Conservation (phyloP, 2,329 filamentous ascomycete species). For the Cytospora schulzeri region DNA sequence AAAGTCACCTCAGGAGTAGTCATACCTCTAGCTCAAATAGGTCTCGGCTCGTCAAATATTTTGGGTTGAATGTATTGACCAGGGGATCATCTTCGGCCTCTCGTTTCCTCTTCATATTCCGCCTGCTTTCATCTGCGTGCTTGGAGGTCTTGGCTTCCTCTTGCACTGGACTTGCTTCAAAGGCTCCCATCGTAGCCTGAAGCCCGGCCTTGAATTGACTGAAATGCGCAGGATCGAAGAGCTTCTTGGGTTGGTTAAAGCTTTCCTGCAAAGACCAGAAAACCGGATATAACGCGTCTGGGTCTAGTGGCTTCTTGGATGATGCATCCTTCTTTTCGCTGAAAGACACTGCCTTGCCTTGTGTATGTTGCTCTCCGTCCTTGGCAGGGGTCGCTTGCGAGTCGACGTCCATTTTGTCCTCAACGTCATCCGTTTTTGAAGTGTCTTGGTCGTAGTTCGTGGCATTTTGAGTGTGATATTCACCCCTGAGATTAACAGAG, state of each 20-base stretch:
- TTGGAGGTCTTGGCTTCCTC: constrained; percentile 52
- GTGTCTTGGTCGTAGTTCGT: constrained; percentile 74
- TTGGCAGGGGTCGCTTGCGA: constrained; percentile 43
- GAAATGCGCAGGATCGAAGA: constrained; percentile 75
- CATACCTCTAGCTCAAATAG: constrained; percentile 90
- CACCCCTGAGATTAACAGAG: constrained; percentile 92
- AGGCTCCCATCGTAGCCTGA: constrained; percentile 63
- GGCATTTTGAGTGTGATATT: constrained; percentile 94
- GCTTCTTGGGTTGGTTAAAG: constrained; percentile 84
- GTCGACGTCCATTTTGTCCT: constrained; percentile 70
- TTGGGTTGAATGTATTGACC: constrained; percentile 84
- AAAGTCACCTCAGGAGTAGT: not conserved
- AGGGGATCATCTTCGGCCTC: constrained; percentile 62
- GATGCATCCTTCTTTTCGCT: constrained; percentile 45
- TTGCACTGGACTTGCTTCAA: constrained; percentile 53
- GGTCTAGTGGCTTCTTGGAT: constrained; percentile 59
- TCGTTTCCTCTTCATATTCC: constrained; percentile 71
- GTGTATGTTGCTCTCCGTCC: constrained; percentile 38
- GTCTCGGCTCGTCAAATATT: constrained; percentile 96
- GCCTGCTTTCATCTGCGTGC: constrained; percentile 63
- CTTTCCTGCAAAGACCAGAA: constrained; percentile 94
- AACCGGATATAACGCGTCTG: constrained; percentile 78
- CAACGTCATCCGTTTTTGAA: constrained; percentile 37
- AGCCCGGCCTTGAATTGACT: constrained; percentile 78
- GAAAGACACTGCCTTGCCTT: constrained; percentile 48